Evolutionary conservation across 768 basidiomycete genomes (phyloP).

Genomic region (Termitomyces sp.): DNA sequence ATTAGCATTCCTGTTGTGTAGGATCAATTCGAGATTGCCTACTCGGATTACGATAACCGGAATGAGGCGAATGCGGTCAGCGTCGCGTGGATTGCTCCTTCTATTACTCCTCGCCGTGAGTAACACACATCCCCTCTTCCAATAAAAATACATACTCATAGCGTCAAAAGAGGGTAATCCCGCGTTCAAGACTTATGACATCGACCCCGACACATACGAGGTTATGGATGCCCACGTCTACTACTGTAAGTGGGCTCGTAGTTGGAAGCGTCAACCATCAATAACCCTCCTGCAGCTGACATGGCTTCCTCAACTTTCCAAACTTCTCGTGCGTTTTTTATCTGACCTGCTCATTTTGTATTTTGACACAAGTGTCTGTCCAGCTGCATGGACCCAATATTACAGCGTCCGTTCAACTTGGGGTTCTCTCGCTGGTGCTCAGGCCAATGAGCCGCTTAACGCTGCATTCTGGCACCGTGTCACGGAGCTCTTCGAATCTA

Average conservation of each 20-base stretch:
- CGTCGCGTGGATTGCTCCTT: constrained; percentile 48
- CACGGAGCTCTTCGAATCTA: constrained; percentile 47
- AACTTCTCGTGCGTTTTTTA: constrained; percentile 33
- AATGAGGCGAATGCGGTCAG: constrained; percentile 41
- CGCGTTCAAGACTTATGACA: constrained; percentile 56
- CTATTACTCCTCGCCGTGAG: constrained; percentile 55
- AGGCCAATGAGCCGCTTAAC: constrained; percentile 33
- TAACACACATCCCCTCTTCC: neutral
- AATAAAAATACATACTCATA: neutral
- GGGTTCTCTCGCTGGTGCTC: constrained; percentile 39
- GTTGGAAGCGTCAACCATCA: neutral
- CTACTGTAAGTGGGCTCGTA: constrained; percentile 32
- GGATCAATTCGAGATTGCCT: constrained; percentile 50
- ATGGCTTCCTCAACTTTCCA: constrained; percentile 42
- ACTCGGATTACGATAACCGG: constrained; percentile 48
- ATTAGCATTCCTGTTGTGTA: neutral
- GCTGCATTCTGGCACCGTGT: constrained; percentile 60
- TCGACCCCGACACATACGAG: constrained; percentile 66
- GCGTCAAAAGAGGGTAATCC: constrained; percentile 44
- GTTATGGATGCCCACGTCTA: constrained; percentile 55
- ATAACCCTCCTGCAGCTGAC: constrained; percentile 28
- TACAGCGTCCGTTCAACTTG: constrained; percentile 57
- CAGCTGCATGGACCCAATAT: constrained; percentile 49
- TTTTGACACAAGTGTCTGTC: neutral
- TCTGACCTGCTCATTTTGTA: neutral